phyloP scores from a whole-genome alignment of 495 filamentous ascomycete species.

The Tuber brumale region DNA sequence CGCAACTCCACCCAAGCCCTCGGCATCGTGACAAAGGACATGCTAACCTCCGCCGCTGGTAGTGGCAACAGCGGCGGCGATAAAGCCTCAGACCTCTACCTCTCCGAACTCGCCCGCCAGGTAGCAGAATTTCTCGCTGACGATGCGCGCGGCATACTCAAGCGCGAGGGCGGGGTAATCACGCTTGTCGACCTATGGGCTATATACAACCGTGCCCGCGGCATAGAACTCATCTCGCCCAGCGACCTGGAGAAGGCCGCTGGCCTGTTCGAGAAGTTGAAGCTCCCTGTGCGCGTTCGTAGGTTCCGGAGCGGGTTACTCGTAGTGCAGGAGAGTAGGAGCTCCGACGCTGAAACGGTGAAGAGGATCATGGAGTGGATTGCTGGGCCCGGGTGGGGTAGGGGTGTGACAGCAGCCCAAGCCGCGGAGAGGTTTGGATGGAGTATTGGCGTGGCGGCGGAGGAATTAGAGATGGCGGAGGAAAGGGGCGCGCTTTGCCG shows the following conservation, averaged over 20 bases:
- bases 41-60: slow-evolving; percentile 47
- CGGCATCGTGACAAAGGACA: slow-evolving; percentile 87
- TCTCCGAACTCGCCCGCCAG: slow-evolving; percentile 76
- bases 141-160: slow-evolving; percentile 72
- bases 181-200: slow-evolving; percentile 95
- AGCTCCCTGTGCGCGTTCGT: slow-evolving; percentile 75
- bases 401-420: slow-evolving; percentile 83
- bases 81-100: slow-evolving; percentile 46
- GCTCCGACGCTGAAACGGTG: slow-evolving; percentile 87
- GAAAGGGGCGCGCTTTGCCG: slow-evolving; percentile 75
- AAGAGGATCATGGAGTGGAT: slow-evolving; percentile 70
- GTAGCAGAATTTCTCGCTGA: slow-evolving; percentile 91
- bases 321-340: slow-evolving; percentile 80
- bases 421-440: slow-evolving; percentile 86
- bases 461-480: slow-evolving; percentile 96
- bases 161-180: slow-evolving; percentile 84
- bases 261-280: slow-evolving; percentile 77
- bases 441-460: slow-evolving; percentile 95
- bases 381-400: slow-evolving; percentile 49
- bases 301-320: slow-evolving; percentile 86
- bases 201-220: slow-evolving; percentile 90
- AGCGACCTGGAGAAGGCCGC: slow-evolving; percentile 87
- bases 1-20: slow-evolving; percentile 78
- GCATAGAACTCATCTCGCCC: slow-evolving; percentile 89
- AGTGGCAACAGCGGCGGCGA: slow-evolving; percentile 44